Evolutionary conservation across 495 filamentous ascomycete species (phyloP).

Genomic region (Talaromyces wortmannii): DNA sequence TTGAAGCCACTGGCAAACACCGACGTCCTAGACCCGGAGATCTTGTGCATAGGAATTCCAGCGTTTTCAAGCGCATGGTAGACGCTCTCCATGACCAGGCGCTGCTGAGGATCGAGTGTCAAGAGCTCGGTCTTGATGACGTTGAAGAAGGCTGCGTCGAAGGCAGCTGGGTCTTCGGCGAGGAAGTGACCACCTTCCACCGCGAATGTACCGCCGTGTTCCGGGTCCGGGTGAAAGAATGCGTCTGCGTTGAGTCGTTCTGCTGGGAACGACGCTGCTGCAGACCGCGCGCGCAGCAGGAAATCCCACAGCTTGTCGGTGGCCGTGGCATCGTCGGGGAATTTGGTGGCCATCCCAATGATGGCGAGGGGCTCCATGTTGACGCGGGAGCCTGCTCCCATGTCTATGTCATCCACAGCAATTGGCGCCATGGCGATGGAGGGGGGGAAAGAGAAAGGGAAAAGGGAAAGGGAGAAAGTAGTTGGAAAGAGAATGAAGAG

Average conservation of each 20-base stretch:
- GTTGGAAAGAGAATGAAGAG: too few species aligned
- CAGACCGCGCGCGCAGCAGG: conserved; percentile 14
- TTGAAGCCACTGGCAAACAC: conserved; percentile 15
- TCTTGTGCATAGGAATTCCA: conserved; percentile 22
- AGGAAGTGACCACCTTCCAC: conserved; percentile 5
- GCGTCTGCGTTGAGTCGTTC: conserved; percentile 3
- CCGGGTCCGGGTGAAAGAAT: conserved; percentile 3
- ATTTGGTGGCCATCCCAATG: conserved; percentile 8
- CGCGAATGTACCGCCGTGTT: conserved; percentile 2
- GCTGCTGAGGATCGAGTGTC: conserved; percentile 29
- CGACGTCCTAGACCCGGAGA: conserved; percentile 29
- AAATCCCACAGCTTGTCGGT: conserved; percentile 5
- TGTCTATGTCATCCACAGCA: neutral
- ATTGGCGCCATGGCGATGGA: neutral
- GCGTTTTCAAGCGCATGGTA: conserved; percentile 44
- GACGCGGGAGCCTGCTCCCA: neutral
- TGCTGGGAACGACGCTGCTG: conserved; percentile 6
- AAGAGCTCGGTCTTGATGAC: conserved; percentile 21
- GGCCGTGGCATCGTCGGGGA: conserved; percentile 8
- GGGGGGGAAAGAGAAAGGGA: neutral
- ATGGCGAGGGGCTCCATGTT: conserved; percentile 11
- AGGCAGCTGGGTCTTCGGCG: conserved; percentile 11
- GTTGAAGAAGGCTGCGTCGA: conserved; percentile 11
- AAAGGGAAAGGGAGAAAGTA: too few species aligned
- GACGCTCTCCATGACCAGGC: conserved; percentile 46